phyloP scores from a whole-genome alignment of 2,329 filamentous ascomycete genomes.

The Ophiosphaerella korrae region DNA sequence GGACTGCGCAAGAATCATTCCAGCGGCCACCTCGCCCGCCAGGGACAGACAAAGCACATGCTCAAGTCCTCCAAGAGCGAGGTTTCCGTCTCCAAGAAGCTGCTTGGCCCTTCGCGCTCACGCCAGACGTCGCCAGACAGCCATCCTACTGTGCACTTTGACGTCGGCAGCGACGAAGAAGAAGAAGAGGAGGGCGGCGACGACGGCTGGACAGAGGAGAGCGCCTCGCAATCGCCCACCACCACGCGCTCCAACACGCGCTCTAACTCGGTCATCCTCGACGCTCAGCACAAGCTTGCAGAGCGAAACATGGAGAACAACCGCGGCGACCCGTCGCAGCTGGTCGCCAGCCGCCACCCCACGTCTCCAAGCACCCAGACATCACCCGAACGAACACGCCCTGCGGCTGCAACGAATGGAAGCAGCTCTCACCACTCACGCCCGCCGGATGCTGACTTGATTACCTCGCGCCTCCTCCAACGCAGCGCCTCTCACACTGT shows the following conservation, averaged over 20 bases:
- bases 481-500: slow-evolving; percentile 66
- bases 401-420: slow-evolving; percentile 33
- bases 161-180: slow-evolving; percentile 41
- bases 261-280: slow-evolving; percentile 47
- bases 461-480: slow-evolving; percentile 70
- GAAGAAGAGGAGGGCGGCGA: slow-evolving; percentile 37
- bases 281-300: slow-evolving; percentile 34
- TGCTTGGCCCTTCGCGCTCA: slow-evolving; percentile 36
- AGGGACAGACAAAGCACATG: slow-evolving; percentile 47
- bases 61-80: slow-evolving; percentile 44
- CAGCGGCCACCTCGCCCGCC: slow-evolving; percentile 52
- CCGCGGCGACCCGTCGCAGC: slow-evolving; percentile 23
- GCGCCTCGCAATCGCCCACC: slow-evolving; percentile 48
- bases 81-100: slow-evolving; percentile 34
- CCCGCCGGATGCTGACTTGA: slow-evolving; percentile 64
- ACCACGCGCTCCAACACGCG: slow-evolving; percentile 49
- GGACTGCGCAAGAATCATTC: slow-evolving; percentile 51
- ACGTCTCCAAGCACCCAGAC: slow-evolving; percentile 18
- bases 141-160: slow-evolving; percentile 50
- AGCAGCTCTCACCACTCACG: slow-evolving; percentile 41
- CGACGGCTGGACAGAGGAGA: slow-evolving; percentile 51
- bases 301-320: slow-evolving; percentile 30
- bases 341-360: slow-evolving; percentile 10
- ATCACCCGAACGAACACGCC: slow-evolving; percentile 35
- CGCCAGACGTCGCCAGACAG: slow-evolving; percentile 42